Evolutionary conservation across 257 asterid species (phyloP).

Genomic region (Capsicum rhomboideum): DNA sequence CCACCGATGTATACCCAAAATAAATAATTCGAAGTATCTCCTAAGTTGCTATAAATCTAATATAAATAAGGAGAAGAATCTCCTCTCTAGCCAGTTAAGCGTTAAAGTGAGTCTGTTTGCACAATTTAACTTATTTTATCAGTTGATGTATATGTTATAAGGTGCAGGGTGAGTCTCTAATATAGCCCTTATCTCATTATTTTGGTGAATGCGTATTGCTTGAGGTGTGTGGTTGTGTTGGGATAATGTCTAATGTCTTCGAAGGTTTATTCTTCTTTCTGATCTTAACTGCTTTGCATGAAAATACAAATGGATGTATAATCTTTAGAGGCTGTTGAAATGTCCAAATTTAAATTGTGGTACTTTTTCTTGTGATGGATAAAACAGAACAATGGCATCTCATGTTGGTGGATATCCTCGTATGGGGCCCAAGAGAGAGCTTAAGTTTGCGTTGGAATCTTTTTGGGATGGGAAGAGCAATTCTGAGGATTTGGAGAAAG

Average conservation of each 20-base stretch:
- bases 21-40: not conserved
- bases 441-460: conserved; percentile 49
- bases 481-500: conserved; percentile 45
- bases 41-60: not conserved
- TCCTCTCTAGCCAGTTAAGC: not conserved
- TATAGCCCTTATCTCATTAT: not conserved
- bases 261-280: not conserved
- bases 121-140: not conserved
- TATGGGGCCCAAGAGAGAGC: conserved; percentile 54
- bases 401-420: conserved; percentile 53
- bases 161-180: not conserved
- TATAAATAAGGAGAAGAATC: not conserved
- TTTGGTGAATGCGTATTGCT: not conserved
- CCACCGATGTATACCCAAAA: not conserved
- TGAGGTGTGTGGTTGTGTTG: not conserved
- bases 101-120: not conserved
- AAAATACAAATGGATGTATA: not conserved
- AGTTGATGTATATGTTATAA: not conserved
- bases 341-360: not conserved
- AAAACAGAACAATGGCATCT: conserved; percentile 40
- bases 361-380: not conserved
- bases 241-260: not conserved
- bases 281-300: not conserved
- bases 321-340: not conserved
- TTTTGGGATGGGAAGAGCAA: conserved; percentile 53